Base-by-base conservation (phyloP, 2,329 filamentous ascomycete species). In the Septoria linicola region DNA sequence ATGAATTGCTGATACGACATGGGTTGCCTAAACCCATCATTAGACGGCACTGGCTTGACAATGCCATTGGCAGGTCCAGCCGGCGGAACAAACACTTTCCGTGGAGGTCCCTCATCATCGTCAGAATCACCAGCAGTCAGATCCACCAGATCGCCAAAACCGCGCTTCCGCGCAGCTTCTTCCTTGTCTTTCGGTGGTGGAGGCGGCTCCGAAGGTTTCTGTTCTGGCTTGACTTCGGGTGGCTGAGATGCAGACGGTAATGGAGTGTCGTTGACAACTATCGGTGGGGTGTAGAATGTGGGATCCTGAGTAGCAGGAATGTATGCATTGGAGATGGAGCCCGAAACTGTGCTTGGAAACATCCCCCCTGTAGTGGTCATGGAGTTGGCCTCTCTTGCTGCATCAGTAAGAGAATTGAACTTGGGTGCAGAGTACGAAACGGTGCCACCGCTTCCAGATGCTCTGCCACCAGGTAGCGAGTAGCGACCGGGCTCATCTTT, bases 81-180 rank as follows among this genome's bases (percentile, higher is more conserved):
- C n/a, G 50, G 23, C 13, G 58, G 43, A 41, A 65, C 55, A 31
- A 56, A 68, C 46, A 73, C 71, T 42, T 66, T 66, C 4, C 67
- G 67, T 45, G 67, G 63, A 59, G 72, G 60, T 1, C n/a, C n/a
- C n/a, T 75, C 73, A 17, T 80, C 76, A 32, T 76, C 75, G 13
- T 73, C 73, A 14, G 76, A 61, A 17, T 66, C 63, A 17, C 65
- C 55, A 5, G 58, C 57, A 3, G 77, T 76, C 45, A 82, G 62
- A 60, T 82, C 79, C 4, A 81, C 70, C 35, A 82, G 66, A 21
- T 81, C 79, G 20, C 68, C 73, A 55, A 82, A 76, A 6, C 70
- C 75, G 17, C 78, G 72, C 61, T 82, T 82, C 20, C 76, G 70
- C n/a, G 80, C 78, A 46, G 73, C 73, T 59, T 79, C 76, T 61